A percentile compares a stretch with the other conserved stretches of the same genome.
Evolutionary conservation across 1,139 yeast genomes (phyloP).

Genomic region (Protomyces gravidus): DNA sequence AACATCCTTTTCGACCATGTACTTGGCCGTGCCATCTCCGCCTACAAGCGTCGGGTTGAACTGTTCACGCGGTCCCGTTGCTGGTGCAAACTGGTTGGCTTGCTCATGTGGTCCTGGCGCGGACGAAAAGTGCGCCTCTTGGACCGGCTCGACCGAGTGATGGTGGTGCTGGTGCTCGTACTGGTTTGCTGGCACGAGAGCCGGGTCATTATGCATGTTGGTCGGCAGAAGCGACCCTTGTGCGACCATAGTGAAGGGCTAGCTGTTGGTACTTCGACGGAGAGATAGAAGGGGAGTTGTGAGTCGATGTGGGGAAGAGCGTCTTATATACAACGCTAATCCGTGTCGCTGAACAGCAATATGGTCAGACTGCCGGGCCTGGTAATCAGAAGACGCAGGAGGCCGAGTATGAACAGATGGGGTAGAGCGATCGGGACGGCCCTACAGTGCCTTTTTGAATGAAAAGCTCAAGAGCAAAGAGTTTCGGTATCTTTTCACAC

Average conservation of each 20-base stretch:
- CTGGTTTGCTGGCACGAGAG: conserved; percentile 18
- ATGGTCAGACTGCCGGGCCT: too few species aligned
- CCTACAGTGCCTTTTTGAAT: too few species aligned
- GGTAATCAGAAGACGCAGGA: too few species aligned
- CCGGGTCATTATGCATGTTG: conserved; percentile 16
- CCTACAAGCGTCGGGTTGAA: not conserved
- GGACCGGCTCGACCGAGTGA: conserved; percentile 21
- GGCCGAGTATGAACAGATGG: too few species aligned
- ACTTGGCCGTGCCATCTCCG: not conserved
- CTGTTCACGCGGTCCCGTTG: conserved; percentile 13
- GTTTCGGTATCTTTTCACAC: too few species aligned
- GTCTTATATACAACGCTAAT: too few species aligned
- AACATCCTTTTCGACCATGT: conserved; percentile 8
- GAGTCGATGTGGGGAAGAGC: too few species aligned
- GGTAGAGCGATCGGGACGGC: too few species aligned
- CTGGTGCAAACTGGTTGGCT: conserved; percentile 6
- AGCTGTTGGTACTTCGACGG: too few species aligned
- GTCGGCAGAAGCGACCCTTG: conserved; percentile 18
- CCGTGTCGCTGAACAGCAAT: too few species aligned
- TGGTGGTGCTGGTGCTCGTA: conserved; percentile 16
- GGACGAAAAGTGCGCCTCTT: conserved; percentile 9
- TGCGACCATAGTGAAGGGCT: not conserved
- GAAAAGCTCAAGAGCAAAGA: too few species aligned
- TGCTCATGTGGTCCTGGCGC: conserved; percentile 20
- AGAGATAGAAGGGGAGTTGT: too few species aligned